Evolutionary conservation across 1,284 basidiomycete genomes (phyloP), one percentile per base, ranked within the genome.

Genomic region (Fomitopsis palustris): DNA sequence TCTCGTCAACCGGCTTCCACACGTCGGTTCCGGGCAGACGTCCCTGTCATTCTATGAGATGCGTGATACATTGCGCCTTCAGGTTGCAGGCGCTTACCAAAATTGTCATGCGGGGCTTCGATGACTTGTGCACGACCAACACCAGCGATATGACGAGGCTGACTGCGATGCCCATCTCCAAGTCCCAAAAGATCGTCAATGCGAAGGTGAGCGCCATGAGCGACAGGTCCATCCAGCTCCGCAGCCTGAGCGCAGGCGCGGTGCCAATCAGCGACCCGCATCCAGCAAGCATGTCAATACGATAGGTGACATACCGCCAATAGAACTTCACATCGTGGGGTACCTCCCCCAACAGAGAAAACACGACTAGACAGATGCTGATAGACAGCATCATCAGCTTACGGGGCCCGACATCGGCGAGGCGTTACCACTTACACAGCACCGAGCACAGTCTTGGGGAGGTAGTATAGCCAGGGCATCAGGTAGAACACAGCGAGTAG

Each of bases 401-500:
- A 23, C 33, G 49, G 4, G 9, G 4, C 14, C 49, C 31, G 8
- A 8, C 17, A 14, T 21, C 41, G 41, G 9, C 17, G 8, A 9
- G 19, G 49, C n/a, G 49, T 52, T 35, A 31, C 31, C 2, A 78
- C 86, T 59, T 62, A 91, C 87, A 94, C 84, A 0, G 90, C 82
- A 16, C 88, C 91, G 53, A 95, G 76, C 29, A 95, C 91, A 65
- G 87, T 89, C 78, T 88, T 92, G 0, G 93, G 93, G 19, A 95
- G 77, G 70, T 80, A 91, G 70, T 85, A 89, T 25, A 95, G 76
- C 74, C 81, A 83, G 0, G 88, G 90, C 8, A 98, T 80, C 5
- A 97, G 80, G 79, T 93, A 95, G 77, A 94, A 94, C 16, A 91
- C 94, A 1, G 91, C 85, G 9, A 95, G 77, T 14, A 98, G 77